Percentiles rank a stretch among this genome's conserved stretches.
These are phyloP conservation scores for Rhizopogon sp. DNA, from an alignment of 768 basidiomycete genomes.

Conservation along the genomic window DNA sequence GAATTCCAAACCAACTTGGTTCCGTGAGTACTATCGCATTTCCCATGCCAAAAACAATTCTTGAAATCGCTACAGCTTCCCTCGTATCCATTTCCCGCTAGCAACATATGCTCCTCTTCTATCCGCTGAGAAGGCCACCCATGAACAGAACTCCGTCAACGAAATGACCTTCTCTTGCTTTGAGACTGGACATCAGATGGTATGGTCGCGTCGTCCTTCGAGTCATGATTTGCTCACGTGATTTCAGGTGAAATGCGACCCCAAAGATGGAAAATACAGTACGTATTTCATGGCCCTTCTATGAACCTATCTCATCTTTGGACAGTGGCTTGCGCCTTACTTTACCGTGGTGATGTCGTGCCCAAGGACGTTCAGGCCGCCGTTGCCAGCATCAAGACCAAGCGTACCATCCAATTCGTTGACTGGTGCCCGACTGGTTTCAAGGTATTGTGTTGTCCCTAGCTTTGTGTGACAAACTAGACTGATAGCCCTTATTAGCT, in stretches of 20 bases:
- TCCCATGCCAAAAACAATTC: constrained; percentile 2
- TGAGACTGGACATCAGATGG: constrained; percentile 96
- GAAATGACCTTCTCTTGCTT: constrained; percentile 99
- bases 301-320: constrained; percentile 10
- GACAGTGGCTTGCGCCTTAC: constrained; percentile 82
- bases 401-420: constrained; percentile 96
- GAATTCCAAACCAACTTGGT: constrained; percentile 99
- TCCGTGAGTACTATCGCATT: constrained; percentile 56
- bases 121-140: constrained; percentile 91
- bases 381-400: constrained; percentile 92
- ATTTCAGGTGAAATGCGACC: constrained; percentile 74
- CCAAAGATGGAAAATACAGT: constrained; percentile 98
- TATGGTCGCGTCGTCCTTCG: constrained; percentile 15
- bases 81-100: constrained; percentile 97
- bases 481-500: constrained; percentile 45
- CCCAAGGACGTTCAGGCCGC: constrained; percentile 95
- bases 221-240: background rate
- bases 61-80: constrained; percentile 55
- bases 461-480: background rate
- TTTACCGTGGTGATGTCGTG: constrained; percentile 96
- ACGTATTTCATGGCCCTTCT: constrained; percentile 24
- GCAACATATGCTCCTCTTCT: constrained; percentile 94
- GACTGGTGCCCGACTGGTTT: constrained; percentile 99
- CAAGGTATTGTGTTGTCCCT: constrained; percentile 45
- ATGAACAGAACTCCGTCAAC: constrained; percentile 95